Conservation (phyloP, 2,329 filamentous ascomycete species). For the Monosporascus sp. region DNA sequence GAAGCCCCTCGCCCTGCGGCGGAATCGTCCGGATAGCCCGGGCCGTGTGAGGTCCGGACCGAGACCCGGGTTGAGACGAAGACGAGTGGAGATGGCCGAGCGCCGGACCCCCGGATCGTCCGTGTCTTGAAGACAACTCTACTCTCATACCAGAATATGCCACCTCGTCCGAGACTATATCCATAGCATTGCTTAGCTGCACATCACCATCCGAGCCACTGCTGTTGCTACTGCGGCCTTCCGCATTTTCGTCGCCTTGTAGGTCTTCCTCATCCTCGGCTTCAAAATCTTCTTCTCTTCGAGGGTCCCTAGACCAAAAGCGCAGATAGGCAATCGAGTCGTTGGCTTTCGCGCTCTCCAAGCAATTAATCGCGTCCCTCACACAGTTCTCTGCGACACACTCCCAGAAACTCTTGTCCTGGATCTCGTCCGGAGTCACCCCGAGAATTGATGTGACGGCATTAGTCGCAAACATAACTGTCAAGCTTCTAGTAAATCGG, state of each 20-base stretch:
- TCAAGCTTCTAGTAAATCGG: slow-evolving; percentile 74
- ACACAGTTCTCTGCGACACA: slow-evolving; percentile 77
- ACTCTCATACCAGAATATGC: slow-evolving; percentile 27
- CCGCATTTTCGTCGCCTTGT: slow-evolving; percentile 41
- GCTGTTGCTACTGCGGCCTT: slow-evolving; percentile 28
- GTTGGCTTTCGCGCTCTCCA: slow-evolving; percentile 83
- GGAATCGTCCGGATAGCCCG: slow-evolving; percentile 22
- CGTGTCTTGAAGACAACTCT: slow-evolving; percentile 26
- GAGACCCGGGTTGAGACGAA: neutral
- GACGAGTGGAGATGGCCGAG: neutral
- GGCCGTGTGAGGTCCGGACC: neutral
- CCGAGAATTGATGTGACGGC: slow-evolving; percentile 72
- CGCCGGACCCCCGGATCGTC: slow-evolving; percentile 26
- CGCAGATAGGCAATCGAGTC: slow-evolving; percentile 87
- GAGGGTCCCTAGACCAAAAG: slow-evolving; percentile 76
- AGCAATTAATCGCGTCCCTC: slow-evolving; percentile 67
- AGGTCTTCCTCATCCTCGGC: slow-evolving; percentile 35
- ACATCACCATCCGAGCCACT: slow-evolving; percentile 41
- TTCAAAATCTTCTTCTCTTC: slow-evolving; percentile 47
- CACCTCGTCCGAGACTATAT: slow-evolving; percentile 29
- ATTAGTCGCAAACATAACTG: slow-evolving; percentile 81
- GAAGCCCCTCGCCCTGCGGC: slow-evolving; percentile 3
- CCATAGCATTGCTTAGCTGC: slow-evolving; percentile 37
- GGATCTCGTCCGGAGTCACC: slow-evolving; percentile 61
- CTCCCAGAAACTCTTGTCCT: slow-evolving; percentile 78